Evolutionary conservation across 108 stramenopile genomes (phyloP).

Genomic region (Aurantiochytrium sp.): DNA sequence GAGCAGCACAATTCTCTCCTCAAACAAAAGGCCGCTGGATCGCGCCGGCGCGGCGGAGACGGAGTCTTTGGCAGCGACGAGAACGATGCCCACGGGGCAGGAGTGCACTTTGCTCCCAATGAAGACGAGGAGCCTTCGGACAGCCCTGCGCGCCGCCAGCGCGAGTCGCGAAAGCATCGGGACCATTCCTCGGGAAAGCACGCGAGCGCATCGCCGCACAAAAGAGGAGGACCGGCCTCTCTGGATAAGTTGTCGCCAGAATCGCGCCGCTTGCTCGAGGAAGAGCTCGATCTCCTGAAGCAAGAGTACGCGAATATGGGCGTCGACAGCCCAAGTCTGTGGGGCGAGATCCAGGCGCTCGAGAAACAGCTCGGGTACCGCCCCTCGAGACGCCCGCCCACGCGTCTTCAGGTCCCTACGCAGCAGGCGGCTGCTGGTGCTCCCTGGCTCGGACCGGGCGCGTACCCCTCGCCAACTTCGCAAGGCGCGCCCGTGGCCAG

Average conservation of each 20-base stretch:
- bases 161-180: no score
- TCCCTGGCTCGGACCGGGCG: no score
- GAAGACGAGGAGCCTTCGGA: no score
- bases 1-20: no score
- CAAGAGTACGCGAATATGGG: neutral
- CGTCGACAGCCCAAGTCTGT: neutral
- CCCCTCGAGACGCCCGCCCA: neutral
- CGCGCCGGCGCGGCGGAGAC: no score
- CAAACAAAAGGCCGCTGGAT: no score
- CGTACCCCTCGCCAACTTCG: no score
- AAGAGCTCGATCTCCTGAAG: neutral
- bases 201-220: neutral
- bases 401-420: neutral
- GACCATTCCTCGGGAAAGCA: no score
- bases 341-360: neutral
- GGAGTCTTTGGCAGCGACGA: no score
- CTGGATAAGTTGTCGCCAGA: neutral
- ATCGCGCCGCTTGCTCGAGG: neutral
- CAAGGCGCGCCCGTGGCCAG: neutral
- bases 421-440: neutral
- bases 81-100: no score
- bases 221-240: neutral
- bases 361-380: slow-evolving; percentile 4
- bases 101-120: neutral
- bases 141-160: no score